phyloP scores from a whole-genome alignment of 2,329 filamentous ascomycete genomes.

The Sclerotiophoma versabilis region DNA sequence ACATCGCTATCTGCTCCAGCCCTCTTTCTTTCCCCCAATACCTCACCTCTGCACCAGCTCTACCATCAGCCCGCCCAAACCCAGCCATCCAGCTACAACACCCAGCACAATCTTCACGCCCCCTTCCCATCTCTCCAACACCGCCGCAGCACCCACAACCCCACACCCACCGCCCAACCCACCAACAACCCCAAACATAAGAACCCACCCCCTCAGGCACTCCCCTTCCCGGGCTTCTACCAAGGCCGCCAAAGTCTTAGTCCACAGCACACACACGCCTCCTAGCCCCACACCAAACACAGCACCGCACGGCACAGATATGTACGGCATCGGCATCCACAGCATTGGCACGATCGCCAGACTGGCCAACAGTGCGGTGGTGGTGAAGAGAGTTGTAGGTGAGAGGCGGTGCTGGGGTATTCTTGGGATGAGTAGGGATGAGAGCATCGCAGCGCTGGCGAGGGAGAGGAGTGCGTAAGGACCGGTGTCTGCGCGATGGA shows the following conservation, averaged over 20 bases:
- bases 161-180: slow-evolving; percentile 16
- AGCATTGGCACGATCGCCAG: background rate
- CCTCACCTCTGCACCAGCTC: background rate
- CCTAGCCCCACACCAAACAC: slow-evolving; percentile 21
- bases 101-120: slow-evolving; percentile 1
- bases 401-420: background rate
- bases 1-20: background rate
- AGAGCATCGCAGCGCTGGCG: slow-evolving; percentile 8
- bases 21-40: background rate
- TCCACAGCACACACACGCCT: slow-evolving; percentile 4
- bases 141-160: slow-evolving; percentile 9
- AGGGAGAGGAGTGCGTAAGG: slow-evolving; percentile 8
- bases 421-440: slow-evolving; percentile 1
- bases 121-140: slow-evolving; percentile 10
- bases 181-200: slow-evolving; percentile 9
- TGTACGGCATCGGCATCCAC: background rate
- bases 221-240: background rate
- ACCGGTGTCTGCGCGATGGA: slow-evolving; percentile 4
- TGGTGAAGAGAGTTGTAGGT: slow-evolving; percentile 5
- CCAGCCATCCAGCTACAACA: slow-evolving; percentile 3
- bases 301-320: background rate
- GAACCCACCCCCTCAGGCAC: slow-evolving; percentile 1
- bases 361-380: slow-evolving; percentile 1
- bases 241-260: background rate
- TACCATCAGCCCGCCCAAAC: background rate